Evolutionary conservation across 208 protist species (phyloP).

Genomic region (Porcisia hertigi): DNA sequence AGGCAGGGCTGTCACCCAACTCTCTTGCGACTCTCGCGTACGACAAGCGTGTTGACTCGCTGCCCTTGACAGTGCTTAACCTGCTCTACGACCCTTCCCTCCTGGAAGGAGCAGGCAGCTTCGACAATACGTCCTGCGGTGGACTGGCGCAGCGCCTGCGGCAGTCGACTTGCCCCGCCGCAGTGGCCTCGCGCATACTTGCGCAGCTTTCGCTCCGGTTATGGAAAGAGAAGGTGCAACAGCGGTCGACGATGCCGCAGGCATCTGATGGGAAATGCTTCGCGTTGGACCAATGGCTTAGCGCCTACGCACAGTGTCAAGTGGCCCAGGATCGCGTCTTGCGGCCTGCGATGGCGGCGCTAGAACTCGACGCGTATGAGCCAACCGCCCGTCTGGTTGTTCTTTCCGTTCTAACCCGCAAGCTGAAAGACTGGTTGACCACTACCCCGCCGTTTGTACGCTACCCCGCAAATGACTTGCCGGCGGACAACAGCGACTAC

Average conservation of each 20-base stretch:
- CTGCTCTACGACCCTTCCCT: conserved; percentile 30
- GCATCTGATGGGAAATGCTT: not conserved
- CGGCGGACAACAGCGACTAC: conserved; percentile 1
- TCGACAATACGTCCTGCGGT: not conserved
- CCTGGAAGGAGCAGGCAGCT: conserved; percentile 13
- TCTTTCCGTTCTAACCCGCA: conserved; percentile 30
- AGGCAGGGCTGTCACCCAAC: conserved; percentile 21
- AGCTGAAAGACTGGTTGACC: conserved; percentile 22
- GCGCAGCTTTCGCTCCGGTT: conserved; percentile 39
- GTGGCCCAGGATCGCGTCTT: conserved; percentile 54
- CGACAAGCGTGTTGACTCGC: not conserved
- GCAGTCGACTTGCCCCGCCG: conserved; percentile 21
- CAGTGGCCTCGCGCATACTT: conserved; percentile 32
- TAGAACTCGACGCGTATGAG: conserved; percentile 59
- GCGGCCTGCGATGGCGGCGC: conserved; percentile 49
- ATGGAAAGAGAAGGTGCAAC: conserved; percentile 45
- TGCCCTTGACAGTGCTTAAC: conserved; percentile 19
- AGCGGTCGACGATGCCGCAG: not conserved
- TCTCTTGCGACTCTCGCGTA: conserved; percentile 5
- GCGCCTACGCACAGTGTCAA: conserved; percentile 16
- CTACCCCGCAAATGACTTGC: not conserved
- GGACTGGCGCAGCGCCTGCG: conserved; percentile 30
- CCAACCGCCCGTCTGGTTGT: conserved; percentile 45
- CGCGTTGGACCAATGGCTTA: conserved; percentile 5
- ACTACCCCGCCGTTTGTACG: conserved; percentile 9